Conservation (phyloP, 2,329 filamentous ascomycete species). For the Cercospora zeina region DNA sequence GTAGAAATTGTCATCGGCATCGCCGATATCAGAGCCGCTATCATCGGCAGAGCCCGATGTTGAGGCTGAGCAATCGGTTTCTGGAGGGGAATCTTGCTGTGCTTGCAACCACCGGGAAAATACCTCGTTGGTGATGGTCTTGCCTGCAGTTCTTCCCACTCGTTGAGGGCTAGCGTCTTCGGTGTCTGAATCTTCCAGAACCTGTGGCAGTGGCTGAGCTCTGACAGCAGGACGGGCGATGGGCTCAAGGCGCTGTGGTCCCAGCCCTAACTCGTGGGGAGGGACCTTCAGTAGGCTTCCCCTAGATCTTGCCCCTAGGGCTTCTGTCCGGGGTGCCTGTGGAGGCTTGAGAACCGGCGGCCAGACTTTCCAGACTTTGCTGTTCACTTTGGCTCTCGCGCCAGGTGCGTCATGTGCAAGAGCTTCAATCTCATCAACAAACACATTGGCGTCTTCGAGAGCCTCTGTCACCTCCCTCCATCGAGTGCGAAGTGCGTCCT, state of each 20-base stretch:
- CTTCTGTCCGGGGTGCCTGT: background rate
- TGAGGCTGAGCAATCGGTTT: conserved; percentile 2
- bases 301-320: background rate
- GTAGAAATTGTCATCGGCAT: conserved; percentile 16
- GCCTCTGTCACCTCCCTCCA: conserved; percentile 12
- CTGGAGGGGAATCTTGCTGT: background rate
- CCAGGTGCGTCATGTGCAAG: conserved; percentile 15
- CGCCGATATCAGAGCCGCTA: conserved; percentile 6
- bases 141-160: conserved; percentile 24
- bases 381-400: conserved; percentile 16
- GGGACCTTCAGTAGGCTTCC: background rate
- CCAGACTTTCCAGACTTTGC: conserved; percentile 12
- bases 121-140: conserved; percentile 19
- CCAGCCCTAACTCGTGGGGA: background rate
- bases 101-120: background rate
- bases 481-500: conserved; percentile 13
- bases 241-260: background rate
- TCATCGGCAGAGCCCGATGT: background rate
- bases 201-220: background rate
- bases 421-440: conserved; percentile 10
- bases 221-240: background rate
- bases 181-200: background rate
- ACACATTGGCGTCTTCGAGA: conserved; percentile 4
- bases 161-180: background rate
- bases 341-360: conserved; percentile 1